A percentile compares a stretch with the other conserved stretches of the same genome.
Evolutionary conservation across 2,329 filamentous ascomycete species (phyloP).

Genomic region (Phialophora tarda): DNA sequence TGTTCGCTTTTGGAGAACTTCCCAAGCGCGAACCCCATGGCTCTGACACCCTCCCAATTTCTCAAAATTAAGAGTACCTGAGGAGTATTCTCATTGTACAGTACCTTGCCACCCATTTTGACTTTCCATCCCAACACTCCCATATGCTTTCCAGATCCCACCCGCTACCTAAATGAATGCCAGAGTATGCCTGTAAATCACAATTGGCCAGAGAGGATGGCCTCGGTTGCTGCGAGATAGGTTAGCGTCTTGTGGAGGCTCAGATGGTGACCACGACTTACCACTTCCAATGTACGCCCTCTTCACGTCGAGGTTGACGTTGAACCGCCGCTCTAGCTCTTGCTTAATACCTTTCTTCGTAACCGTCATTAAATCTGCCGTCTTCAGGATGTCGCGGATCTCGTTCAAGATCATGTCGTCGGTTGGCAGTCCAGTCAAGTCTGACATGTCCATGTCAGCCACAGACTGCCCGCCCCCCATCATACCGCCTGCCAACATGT

Average conservation of each 20-base stretch:
- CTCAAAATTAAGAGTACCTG: not conserved
- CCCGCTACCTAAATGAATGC: constrained; percentile 1
- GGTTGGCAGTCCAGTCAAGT: constrained; percentile 75
- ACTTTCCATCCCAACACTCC: not conserved
- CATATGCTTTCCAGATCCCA: constrained; percentile 2
- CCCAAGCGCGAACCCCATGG: too few species aligned
- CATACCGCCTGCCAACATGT: constrained; percentile 72
- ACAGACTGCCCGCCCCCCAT: constrained; percentile 65
- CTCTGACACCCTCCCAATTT: not conserved
- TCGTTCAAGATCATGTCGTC: constrained; percentile 91
- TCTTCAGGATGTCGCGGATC: constrained; percentile 90
- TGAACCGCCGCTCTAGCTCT: constrained; percentile 90
- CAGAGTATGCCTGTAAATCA: constrained; percentile 46
- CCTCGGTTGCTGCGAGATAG: constrained; percentile 69
- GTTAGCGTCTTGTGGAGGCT: constrained; percentile 41
- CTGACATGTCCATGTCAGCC: constrained; percentile 76
- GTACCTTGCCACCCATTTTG: constrained; percentile 5
- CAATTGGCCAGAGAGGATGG: constrained; percentile 76
- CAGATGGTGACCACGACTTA: constrained; percentile 56
- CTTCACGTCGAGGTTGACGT: constrained; percentile 82
- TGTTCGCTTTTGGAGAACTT: not conserved
- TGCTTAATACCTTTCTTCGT: constrained; percentile 98
- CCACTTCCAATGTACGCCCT: constrained; percentile 92
- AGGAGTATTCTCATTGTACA: not conserved
- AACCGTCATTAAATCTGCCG: constrained; percentile 93